These are phyloP conservation scores for Neofusicoccum sp. DNA, from an alignment of 2,329 filamentous ascomycete species.

Conservation along the genomic window DNA sequence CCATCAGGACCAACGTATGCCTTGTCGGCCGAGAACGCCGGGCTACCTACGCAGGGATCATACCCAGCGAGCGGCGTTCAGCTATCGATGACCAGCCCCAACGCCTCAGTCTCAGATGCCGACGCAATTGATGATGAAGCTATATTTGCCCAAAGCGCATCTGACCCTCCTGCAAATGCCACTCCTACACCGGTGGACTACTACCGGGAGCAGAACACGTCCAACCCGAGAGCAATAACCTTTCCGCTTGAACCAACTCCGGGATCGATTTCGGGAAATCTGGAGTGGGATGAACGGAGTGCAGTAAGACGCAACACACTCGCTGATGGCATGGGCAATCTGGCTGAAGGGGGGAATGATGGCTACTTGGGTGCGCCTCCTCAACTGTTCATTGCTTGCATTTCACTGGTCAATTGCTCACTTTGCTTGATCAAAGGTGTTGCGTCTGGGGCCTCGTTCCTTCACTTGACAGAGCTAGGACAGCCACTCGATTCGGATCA, in stretches of 20 bases:
- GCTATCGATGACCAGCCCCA: not conserved
- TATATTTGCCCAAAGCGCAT: too few relatives aligned
- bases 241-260: conserved; percentile 7
- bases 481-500: not conserved
- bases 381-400: too few relatives aligned
- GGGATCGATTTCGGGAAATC: not conserved
- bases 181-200: not conserved
- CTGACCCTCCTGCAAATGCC: too few relatives aligned
- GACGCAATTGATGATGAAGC: too few relatives aligned
- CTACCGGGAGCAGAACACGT: not conserved
- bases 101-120: not conserved
- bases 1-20: not conserved
- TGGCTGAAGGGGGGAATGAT: conserved; percentile 2
- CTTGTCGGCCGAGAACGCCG: not conserved
- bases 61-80: not conserved
- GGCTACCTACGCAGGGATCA: not conserved
- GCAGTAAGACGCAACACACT: not conserved
- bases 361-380: not conserved
- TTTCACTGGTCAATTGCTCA: not conserved
- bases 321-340: conserved; percentile 12
- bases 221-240: not conserved
- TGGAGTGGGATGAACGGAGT: conserved; percentile 14
- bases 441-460: conserved; percentile 5
- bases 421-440: not conserved
- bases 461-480: not conserved